Evolutionary conservation across 192 early-diverging fungal species (phyloP), one percentile per base, ranked within the genome.

Genomic region (Haplosporangium gracile): DNA sequence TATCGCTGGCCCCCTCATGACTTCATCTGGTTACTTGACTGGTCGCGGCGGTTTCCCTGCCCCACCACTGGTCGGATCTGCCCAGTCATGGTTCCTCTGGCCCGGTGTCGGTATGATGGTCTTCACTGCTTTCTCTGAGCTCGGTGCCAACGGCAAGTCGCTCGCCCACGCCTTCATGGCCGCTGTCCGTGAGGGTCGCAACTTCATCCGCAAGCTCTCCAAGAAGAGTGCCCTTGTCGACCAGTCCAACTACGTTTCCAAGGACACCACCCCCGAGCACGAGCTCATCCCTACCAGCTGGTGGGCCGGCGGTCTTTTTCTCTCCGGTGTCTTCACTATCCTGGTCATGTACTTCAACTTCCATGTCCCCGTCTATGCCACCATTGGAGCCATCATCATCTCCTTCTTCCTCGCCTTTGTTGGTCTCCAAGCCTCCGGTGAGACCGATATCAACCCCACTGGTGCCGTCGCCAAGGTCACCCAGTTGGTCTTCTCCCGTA

Each of bases 61-160:
- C 2, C 42, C 78, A 15, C 75, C 79, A 11, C 26, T 36, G 13
- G 79, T 79, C 42, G 85, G 80, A 18, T 90, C 93, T 38, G 85
- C 94, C 42, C 92, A 91, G 69, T 93, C 89, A 74, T 95, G 91
- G 90, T 90, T 94, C 81, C 82, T 95, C 57, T 95, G 94, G 94
- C 94, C 94, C 22, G 94, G 94, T 89, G 89, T 95, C 74, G 88
- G 88, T 20, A 72, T 95, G 49, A 95, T 95, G 94, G 88, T 95
- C 16, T 83, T 91, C 77, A 87, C 91, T 70, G 90, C 94, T 32
- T 92, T 95, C 77, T 82, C 94, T 24, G 94, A 95, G 80, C 75
- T 95, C 29, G 80, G 88, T 80, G 83, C 79, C 29, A 90, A 90
- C 65, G 91, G 89, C 43, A 69, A 87, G 2, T 68, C 88, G 18